Base-by-base conservation (phyloP, 257 asterid genomes). In the Solanum clarkiae region DNA sequence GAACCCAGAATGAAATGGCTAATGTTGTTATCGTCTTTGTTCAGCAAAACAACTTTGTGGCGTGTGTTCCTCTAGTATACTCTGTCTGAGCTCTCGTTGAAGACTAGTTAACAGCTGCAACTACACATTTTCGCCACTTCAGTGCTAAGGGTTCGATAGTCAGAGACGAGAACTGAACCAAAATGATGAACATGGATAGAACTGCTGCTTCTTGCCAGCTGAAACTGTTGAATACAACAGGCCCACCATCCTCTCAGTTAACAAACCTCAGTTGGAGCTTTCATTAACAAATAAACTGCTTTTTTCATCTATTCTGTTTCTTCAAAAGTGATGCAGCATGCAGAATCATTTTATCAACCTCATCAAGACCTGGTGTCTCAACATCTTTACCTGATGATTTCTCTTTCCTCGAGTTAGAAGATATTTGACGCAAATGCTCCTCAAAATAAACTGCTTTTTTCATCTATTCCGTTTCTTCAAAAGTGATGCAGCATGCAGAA, bases 281-380 rank as follows among this genome's bases (percentile, higher is more conserved):
- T 29, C 5, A 65, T 26, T 29, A 16, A 79, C 15, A 17, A 53
- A 79, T 53, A 26, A 16, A 53, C 6, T 49, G 54, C 83, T 53
- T 24, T 53, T 24, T 18, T 84, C 82, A 92, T 89, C 87, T 90
- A 89, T 91, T 91, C 77, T 86, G 93, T 81, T 92, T 95, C 94
- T 90, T 96, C 89, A 97, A 89, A 86, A 94, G 98, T 8, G 99
- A 95, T 84, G 96, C 96, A 44, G 98, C 98, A 62, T 92, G 89
- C 44, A 95, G 87, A 81, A 97, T 86, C 91, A 97, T 85, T 85
- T 90, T 88, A 87, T 95, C 99, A 75, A 97, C 94, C 88, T 97
- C 98, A 42, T 97, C 99, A 81, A 97, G 88, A 85, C 89, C 95
- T 12, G 91, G 88, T 56, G 84, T 69, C 24, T 89, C 93, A 17